Conservation (phyloP, 768 basidiomycete species). For the Pleurotus eryngii region DNA sequence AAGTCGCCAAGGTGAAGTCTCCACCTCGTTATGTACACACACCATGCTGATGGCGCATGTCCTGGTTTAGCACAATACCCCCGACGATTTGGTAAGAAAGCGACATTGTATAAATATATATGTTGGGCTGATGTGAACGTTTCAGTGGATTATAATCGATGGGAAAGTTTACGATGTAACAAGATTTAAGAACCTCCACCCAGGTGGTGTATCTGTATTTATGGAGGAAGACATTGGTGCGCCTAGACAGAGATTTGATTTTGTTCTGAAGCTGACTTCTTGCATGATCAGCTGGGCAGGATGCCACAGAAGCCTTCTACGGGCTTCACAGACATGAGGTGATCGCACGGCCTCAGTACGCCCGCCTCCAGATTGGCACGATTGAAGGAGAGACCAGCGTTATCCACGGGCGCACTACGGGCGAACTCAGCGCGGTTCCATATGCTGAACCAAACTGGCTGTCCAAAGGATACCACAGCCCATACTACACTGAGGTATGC, state of each 20-base stretch:
- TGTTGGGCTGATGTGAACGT: background rate
- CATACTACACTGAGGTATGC: slow-evolving; percentile 69
- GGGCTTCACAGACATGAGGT: slow-evolving; percentile 73
- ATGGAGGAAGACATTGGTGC: slow-evolving; percentile 68
- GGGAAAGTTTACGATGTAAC: slow-evolving; percentile 80
- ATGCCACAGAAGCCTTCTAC: slow-evolving; percentile 78
- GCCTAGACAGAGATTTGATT: slow-evolving; percentile 12
- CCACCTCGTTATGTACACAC: background rate
- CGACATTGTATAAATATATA: background rate
- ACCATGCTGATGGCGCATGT: background rate
- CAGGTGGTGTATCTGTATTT: slow-evolving; percentile 75
- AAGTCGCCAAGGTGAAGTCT: slow-evolving; percentile 38
- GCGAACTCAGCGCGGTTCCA: slow-evolving; percentile 64
- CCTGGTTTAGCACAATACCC: slow-evolving; percentile 62
- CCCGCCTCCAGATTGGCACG: slow-evolving; percentile 59
- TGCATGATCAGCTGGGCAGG: slow-evolving; percentile 55
- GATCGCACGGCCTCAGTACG: slow-evolving; percentile 62
- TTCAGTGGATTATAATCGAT: slow-evolving; percentile 81
- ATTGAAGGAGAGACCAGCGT: slow-evolving; percentile 56
- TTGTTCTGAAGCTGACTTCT: background rate
- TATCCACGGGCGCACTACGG: slow-evolving; percentile 43
- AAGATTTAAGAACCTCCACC: slow-evolving; percentile 77
- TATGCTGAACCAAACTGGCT: slow-evolving; percentile 83
- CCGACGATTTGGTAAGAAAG: slow-evolving; percentile 57
- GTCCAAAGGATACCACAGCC: slow-evolving; percentile 57